phyloP scores from a whole-genome alignment of 495 filamentous ascomycete species.

The Penicillium steckii region DNA sequence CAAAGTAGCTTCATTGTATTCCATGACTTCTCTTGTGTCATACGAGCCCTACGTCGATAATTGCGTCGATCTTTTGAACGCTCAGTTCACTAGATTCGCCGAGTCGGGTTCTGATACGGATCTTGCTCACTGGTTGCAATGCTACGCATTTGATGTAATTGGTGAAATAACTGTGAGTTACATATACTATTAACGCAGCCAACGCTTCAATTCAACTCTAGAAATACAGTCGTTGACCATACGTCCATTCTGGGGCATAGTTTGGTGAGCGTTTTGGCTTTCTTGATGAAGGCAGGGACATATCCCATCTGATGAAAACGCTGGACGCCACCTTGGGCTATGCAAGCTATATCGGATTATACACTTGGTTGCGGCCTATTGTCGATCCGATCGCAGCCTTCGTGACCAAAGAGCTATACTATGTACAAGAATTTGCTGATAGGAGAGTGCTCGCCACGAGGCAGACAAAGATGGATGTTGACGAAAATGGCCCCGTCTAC shows the following conservation, averaged over 20 bases:
- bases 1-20: slow-evolving; percentile 33
- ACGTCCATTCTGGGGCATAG: no score
- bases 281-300: slow-evolving; percentile 54
- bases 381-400: neutral
- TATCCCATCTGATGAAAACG: slow-evolving; percentile 52
- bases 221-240: neutral
- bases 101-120: neutral
- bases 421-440: neutral
- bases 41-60: slow-evolving; percentile 49
- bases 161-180: slow-evolving; percentile 51
- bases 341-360: neutral
- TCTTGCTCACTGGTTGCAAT: slow-evolving; percentile 39
- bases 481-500: neutral
- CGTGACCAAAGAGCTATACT: neutral
- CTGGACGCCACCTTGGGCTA: slow-evolving; percentile 19
- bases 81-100: slow-evolving; percentile 28
- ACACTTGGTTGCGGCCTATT: neutral
- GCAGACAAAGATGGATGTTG: neutral
- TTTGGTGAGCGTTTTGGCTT: slow-evolving; percentile 57
- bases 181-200: neutral
- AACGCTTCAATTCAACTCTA: neutral
- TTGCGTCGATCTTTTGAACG: slow-evolving; percentile 33
- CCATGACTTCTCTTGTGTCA: slow-evolving; percentile 42
- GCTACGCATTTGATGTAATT: slow-evolving; percentile 55
- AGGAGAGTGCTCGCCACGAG: neutral